Evolutionary conservation across 352 stramenopile species (phyloP), one percentile per base, ranked within the genome.

Genomic region (Pelagophyceae sp.): DNA sequence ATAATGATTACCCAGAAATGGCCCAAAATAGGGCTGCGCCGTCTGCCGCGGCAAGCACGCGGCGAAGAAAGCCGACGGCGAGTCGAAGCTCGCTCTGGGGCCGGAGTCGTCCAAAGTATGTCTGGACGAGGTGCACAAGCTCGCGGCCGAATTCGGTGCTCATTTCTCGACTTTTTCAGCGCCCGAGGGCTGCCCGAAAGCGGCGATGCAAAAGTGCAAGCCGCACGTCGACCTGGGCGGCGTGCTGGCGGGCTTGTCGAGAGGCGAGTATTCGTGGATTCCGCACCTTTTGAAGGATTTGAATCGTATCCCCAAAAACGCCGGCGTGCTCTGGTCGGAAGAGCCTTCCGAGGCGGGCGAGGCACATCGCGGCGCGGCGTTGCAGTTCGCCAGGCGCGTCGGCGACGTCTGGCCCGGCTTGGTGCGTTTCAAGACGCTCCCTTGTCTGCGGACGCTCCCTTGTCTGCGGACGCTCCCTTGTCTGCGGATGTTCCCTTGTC

Each of bases 21-120:
- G 81, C 81, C 77, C 71, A 81, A 29, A 77, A 86, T 17, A 79
- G 85, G 50, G 23, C 15, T 33, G 38, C n/a, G 33, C 1, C 72
- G 72, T 31, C 76, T 60, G 31, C 76, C 76, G 29, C 76, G 84
- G n/a, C 82, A 86, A 35, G 77, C 72, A n/a, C 29, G 50, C 65
- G 29, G 61, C 61, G 29, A 35, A 37, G 5, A 71, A 71, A 25
- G 61, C 17, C 33, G 20, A 3, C 11, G 19, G 3, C n/a, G 25
- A 37, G 61, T 15, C 11, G 61, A 71, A 71, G 23, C 45, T 54
- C 61, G 31, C 33, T 27, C 61, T 71, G 29, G 27, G 3, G 5
- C 15, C 3, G 15, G 15, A 3, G 5, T 27, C 61, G 3, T 27
- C 61, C 61, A 1, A 71, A 1, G 31, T n/a, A 1, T 60, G 27